Base-by-base conservation (phyloP, 352 stramenopile species). In the Phytophthora vignae region DNA sequence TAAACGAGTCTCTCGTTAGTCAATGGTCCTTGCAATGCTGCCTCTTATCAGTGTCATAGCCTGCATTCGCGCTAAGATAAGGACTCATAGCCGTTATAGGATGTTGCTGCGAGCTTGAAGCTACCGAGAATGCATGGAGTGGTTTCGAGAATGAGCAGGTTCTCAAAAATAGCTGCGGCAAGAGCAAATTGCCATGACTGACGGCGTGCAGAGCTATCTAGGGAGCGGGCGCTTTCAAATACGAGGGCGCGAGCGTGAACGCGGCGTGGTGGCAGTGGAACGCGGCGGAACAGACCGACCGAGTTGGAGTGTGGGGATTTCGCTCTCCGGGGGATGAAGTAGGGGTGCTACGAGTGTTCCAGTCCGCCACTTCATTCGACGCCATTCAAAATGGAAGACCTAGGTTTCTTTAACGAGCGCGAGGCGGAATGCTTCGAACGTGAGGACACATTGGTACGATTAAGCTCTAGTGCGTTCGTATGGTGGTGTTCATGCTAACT, bases 391-490 rank as follows among this genome's bases (percentile, higher is more conserved):
- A 95, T 95, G 88, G 88, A 95, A 74, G 88, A 95, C 17, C 78
- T 93, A 6, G 73, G 77, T 50, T 94, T 93, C 67, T 94, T 94
- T 78, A 92, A 92, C 61, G 88, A 95, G 67, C 85, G 87, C 12
- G 88, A 95, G 48, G 88, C 88, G 1, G 88, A 95, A 77, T 95
- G 85, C 67, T 94, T 95, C 60, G 88, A 94, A 64, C 84, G 85
- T 36, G 87, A 95, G 71, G 88, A 92, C 73, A 88, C 82, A 14
- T 55, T 94, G 77, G 85, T 95, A 77, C n/a, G 73, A 17, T 31
- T 60, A 53, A 29, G n/a, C 3, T 29, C 7, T 27, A 29, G 46
- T 27, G 21, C 36, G 10, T 42, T 17, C 10, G 11, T 27, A 9
- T 53, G 46, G 27, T 29, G 9, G 46, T 57, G n/a, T 1, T 8